These are phyloP conservation scores for Pyrus betulifolia DNA, from an alignment of 306 rosid species.

Conservation along the genomic window DNA sequence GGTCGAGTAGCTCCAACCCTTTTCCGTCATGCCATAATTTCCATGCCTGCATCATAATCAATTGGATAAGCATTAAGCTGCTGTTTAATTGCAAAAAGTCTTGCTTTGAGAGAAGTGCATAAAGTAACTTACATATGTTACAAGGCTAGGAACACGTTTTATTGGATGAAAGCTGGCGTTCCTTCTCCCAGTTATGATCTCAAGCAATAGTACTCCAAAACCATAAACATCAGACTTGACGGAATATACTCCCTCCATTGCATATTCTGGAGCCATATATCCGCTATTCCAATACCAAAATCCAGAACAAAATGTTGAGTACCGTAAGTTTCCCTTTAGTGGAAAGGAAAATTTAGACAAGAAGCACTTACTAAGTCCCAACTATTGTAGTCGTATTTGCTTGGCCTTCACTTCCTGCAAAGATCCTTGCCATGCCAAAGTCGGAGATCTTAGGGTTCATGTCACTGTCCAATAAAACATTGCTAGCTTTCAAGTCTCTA, in stretches of 20 bases:
- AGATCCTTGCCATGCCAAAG: slow-evolving; percentile 67
- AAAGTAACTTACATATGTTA: slow-evolving; percentile 5
- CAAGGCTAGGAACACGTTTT: not conserved
- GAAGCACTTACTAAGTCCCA: slow-evolving; percentile 59
- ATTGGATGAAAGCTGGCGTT: slow-evolving; percentile 2
- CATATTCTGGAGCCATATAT: slow-evolving; percentile 55
- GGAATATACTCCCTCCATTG: slow-evolving; percentile 30
- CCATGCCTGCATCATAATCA: slow-evolving; percentile 36
- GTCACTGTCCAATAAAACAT: slow-evolving; percentile 39
- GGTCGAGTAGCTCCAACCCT: slow-evolving; percentile 16
- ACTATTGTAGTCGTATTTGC: slow-evolving; percentile 41
- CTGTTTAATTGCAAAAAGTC: not conserved
- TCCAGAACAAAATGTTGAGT: not conserved
- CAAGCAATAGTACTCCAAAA: slow-evolving; percentile 41
- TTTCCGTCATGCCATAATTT: slow-evolving; percentile 31
- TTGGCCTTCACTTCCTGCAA: slow-evolving; percentile 31
- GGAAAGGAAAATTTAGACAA: not conserved
- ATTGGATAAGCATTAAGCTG: not conserved
- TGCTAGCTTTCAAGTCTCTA: slow-evolving; percentile 13
- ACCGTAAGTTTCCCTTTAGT: not conserved
- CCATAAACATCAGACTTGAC: slow-evolving; percentile 40
- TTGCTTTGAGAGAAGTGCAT: not conserved
- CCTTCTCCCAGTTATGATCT: slow-evolving; percentile 35
- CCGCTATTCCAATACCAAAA: slow-evolving; percentile 16
- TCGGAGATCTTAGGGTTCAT: slow-evolving; percentile 64